A percentile compares a stretch with the other conserved stretches of the same genome.
Evolutionary conservation across 805 yeast species (phyloP).

Genomic region (Kockiozyma suomiensis): DNA sequence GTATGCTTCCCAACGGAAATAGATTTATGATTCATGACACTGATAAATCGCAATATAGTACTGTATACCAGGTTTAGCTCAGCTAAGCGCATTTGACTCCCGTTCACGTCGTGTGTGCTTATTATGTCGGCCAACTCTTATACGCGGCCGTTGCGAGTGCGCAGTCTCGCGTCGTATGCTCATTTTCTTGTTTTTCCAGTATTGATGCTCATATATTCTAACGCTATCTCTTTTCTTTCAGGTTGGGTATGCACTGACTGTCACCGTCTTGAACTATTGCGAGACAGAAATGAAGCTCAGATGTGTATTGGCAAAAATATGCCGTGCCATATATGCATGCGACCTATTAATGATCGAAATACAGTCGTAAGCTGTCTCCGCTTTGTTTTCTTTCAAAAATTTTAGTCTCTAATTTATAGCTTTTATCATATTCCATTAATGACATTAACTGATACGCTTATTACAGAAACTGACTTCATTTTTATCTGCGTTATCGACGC

Average conservation of each 20-base stretch:
- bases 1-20: background rate
- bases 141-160: slow-evolving; percentile 24
- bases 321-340: slow-evolving; percentile 20
- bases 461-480: background rate
- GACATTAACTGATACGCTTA: too few relatives aligned
- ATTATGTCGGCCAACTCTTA: slow-evolving; percentile 14
- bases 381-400: background rate
- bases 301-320: background rate
- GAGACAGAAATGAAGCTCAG: slow-evolving; percentile 9
- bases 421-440: too few relatives aligned
- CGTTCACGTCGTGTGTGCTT: slow-evolving; percentile 21
- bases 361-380: background rate
- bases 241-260: slow-evolving; percentile 31
- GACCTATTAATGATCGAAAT: slow-evolving; percentile 1
- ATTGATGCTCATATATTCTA: too few relatives aligned
- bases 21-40: background rate
- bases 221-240: background rate
- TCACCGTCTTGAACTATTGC: slow-evolving; percentile 16
- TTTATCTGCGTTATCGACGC: background rate
- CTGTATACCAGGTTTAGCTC: slow-evolving; percentile 16
- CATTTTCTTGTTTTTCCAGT: background rate
- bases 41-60: background rate
- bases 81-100: slow-evolving; percentile 4
- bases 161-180: slow-evolving; percentile 10
- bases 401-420: background rate